phyloP scores from a whole-genome alignment of 345 rosid species.

The Eucalyptus cloeziana region DNA sequence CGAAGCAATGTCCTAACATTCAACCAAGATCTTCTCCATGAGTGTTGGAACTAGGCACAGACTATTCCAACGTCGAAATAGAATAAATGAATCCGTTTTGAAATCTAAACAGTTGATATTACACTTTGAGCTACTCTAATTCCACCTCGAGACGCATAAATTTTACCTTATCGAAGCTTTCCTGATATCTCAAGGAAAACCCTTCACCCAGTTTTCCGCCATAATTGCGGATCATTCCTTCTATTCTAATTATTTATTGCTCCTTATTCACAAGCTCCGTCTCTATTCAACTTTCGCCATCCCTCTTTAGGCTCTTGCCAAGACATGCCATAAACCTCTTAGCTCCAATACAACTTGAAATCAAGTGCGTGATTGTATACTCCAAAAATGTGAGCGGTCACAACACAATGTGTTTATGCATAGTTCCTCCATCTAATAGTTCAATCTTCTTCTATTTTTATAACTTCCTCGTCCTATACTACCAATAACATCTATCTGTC shows the following conservation, averaged over 20 bases:
- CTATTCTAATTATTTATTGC: neutral
- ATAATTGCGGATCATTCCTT: fast-evolving
- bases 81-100: neutral
- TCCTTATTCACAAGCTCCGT: neutral
- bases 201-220: neutral
- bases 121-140: neutral
- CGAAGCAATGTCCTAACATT: neutral
- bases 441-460: neutral
- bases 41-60: no score
- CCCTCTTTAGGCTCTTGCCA: neutral
- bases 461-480: neutral
- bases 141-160: neutral
- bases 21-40: neutral
- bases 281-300: neutral
- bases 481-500: neutral
- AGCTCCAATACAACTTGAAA: neutral
- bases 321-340: neutral
- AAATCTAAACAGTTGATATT: neutral
- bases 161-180: neutral
- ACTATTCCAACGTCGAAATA: no score
- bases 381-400: neutral
- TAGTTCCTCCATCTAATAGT: neutral
- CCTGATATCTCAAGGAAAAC: neutral
- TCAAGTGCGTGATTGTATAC: neutral
- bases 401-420: neutral